Conservation (phyloP, 331 rosid species). For the Acacia concinna region DNA sequence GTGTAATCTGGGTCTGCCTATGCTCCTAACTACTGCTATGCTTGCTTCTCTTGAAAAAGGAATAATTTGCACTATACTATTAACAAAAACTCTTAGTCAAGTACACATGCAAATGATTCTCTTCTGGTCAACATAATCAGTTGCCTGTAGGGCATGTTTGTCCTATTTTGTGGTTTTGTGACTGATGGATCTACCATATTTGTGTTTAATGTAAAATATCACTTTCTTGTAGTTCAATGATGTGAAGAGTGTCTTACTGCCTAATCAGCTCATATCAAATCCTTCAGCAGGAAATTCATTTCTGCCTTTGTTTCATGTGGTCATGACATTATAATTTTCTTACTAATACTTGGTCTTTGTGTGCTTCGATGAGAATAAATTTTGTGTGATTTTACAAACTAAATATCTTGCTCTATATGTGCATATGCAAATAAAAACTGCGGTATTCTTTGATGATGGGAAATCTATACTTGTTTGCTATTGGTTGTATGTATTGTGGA, state of each 20-base stretch:
- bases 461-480: background rate
- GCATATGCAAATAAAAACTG: background rate
- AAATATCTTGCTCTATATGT: background rate
- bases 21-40: background rate
- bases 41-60: background rate
- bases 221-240: background rate
- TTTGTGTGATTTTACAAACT: background rate
- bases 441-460: background rate
- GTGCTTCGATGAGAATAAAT: slow-evolving; percentile 6
- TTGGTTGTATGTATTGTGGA: background rate
- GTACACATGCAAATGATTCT: background rate
- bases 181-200: background rate
- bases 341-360: background rate
- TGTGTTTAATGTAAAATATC: background rate
- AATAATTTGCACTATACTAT: background rate
- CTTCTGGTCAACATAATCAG: background rate
- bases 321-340: background rate
- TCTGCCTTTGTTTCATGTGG: background rate
- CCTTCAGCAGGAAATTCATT: background rate
- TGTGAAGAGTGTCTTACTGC: background rate
- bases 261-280: background rate
- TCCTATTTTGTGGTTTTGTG: background rate
- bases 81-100: background rate
- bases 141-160: background rate
- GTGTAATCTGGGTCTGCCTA: background rate